Evolutionary conservation across 768 basidiomycete species (phyloP), one percentile per base, ranked within the genome.

Genomic region (Clitopilus passeckerianus): DNA sequence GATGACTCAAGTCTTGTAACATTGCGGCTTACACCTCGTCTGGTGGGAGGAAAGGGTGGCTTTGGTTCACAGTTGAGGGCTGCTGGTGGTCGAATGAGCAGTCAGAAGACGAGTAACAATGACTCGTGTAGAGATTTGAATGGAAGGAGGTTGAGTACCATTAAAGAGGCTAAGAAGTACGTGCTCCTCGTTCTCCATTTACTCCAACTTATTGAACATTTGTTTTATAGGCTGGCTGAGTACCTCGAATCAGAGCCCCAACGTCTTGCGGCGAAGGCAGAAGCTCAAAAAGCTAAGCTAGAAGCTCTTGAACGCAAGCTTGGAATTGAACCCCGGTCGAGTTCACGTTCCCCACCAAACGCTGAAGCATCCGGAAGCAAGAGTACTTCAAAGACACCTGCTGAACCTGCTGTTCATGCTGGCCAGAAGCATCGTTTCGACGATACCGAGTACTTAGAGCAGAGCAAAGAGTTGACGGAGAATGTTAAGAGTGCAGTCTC

Each of bases 1-100:
- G 60, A 52, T 1, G 34, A 58, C 2, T 64, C 67, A 14, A 63
- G 64, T 12, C 72, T 90, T 24, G 75, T 93, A n/a, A 78, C 81
- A 1, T 76, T 98, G 1, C 82, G 92, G 0, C 78, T 96, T n/a
- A 75, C 82, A 0, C 89, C 93, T 0, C 78, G 87, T 23, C 69
- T 98, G 6, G 78, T 80, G 2, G 96, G 96, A 54, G 97, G 97
- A 18, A 99, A 98, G 74, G 96, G 97, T 71, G 97, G 96, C 34
- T 98, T 99, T 68, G 97, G 97, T 3, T 92, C 90, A 16, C 95
- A 98, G 77, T 80, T 99, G 64, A 84, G 97, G 71, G 96, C 97
- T 0, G 96, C 96, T 14, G 97, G 97, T 64, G 96, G 97, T 12
- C 84, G 96, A 33, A 99, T 99, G 97, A 93, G 90, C 68, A 91